Evolutionary conservation across 2,329 filamentous ascomycete species (phyloP).

Genomic region (Stromatinia cepivora): DNA sequence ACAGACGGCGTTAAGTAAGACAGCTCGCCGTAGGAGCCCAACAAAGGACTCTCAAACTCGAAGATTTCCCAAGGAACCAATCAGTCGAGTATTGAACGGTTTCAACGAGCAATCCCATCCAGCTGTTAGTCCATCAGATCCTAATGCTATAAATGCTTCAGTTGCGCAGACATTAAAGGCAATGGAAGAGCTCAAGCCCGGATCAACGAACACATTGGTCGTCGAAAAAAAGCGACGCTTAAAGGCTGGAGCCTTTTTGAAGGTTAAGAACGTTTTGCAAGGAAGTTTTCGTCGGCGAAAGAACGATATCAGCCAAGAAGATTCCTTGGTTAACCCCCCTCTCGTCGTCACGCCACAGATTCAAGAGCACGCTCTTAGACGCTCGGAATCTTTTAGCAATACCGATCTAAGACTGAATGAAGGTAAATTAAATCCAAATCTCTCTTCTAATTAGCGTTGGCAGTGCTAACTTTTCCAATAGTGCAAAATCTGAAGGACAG

Average conservation of each 20-base stretch:
- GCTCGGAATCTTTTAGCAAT: constrained; percentile 12
- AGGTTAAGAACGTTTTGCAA: constrained; percentile 32
- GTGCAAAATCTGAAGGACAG: not conserved
- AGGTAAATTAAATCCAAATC: constrained; percentile 24
- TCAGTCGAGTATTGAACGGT: not conserved
- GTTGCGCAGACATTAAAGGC: constrained; percentile 7
- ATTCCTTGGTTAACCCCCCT: constrained; percentile 23
- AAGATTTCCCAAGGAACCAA: not conserved
- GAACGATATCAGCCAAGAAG: constrained; percentile 27
- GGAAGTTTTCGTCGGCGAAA: constrained; percentile 24
- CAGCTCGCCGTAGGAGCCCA: constrained; percentile 8
- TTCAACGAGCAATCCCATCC: not conserved
- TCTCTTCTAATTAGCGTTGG: not conserved
- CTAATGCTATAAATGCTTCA: constrained; percentile 17
- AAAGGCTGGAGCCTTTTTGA: constrained; percentile 29
- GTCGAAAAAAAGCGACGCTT: constrained; percentile 30
- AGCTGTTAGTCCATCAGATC: not conserved
- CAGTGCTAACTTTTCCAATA: not conserved
- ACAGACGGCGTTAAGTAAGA: constrained; percentile 24
- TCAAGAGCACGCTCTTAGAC: constrained; percentile 22
- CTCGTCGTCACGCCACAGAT: constrained; percentile 22
- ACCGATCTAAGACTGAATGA: constrained; percentile 34
- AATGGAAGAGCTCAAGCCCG: constrained; percentile 11
- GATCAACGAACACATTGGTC: constrained; percentile 21
- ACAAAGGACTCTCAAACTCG: not conserved